Evolutionary conservation across 2,329 filamentous ascomycete species (phyloP).

Genomic region (Phaeosphaeria sp.): DNA sequence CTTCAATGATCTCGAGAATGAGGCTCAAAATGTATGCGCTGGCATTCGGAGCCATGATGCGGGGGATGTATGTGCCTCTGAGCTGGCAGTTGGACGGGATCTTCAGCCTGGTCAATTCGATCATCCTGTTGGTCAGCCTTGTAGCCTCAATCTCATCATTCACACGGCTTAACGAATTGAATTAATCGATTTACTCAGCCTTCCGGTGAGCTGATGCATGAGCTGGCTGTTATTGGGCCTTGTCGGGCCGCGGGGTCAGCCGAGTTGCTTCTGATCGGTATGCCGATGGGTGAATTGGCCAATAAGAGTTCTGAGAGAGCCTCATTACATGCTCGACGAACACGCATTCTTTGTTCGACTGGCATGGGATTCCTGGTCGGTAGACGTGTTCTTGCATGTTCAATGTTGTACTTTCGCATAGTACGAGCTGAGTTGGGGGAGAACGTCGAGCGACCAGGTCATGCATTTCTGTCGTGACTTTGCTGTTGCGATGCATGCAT

Average conservation of each 20-base stretch:
- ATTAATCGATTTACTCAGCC: neutral
- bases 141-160: slow-evolving; percentile 8
- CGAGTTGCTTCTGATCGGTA: slow-evolving; percentile 1
- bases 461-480: no score
- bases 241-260: neutral
- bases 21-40: slow-evolving; percentile 32
- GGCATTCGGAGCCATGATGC: slow-evolving; percentile 12
- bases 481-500: no score
- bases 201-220: slow-evolving; percentile 4
- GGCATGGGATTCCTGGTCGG: neutral
- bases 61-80: slow-evolving; percentile 28
- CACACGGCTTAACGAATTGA: neutral
- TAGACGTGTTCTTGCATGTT: neutral
- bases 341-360: neutral
- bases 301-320: neutral
- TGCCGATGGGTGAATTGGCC: neutral
- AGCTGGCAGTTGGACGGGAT: slow-evolving; percentile 25
- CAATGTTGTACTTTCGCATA: neutral
- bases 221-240: neutral
- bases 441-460: no score
- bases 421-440: neutral
- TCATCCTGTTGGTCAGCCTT: slow-evolving; percentile 32
- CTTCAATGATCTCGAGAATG: slow-evolving; percentile 6
- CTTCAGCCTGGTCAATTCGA: slow-evolving; percentile 29
- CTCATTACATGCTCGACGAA: neutral